A percentile compares a stretch with the other conserved stretches of the same genome.
Evolutionary conservation across 2,329 filamentous ascomycete genomes (phyloP).

Genomic region (Ambrosiella beaveri): DNA sequence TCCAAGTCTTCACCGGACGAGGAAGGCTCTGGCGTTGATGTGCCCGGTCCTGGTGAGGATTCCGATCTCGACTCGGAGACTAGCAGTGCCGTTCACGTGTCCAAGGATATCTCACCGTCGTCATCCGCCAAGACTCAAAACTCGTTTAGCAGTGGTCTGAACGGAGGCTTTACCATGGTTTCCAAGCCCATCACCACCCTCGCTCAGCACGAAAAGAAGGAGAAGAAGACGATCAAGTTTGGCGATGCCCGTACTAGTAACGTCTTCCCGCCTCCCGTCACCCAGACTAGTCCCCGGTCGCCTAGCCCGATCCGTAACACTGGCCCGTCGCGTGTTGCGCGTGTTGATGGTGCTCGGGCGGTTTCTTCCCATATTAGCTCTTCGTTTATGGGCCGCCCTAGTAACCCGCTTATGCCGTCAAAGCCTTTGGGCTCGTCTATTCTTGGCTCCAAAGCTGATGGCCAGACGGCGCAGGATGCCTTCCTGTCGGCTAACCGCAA

Average conservation of each 20-base stretch:
- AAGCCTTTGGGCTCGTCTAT: constrained; percentile 12
- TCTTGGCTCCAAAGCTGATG: constrained; percentile 16
- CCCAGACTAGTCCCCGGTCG: constrained; percentile 45
- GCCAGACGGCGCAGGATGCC: constrained; percentile 26
- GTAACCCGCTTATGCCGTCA: constrained; percentile 21
- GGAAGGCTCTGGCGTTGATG: constrained; percentile 23
- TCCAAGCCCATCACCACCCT: constrained; percentile 13
- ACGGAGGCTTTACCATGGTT: constrained; percentile 30
- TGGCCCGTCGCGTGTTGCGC: constrained; percentile 31
- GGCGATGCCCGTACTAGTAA: background rate
- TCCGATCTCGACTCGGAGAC: constrained; percentile 32
- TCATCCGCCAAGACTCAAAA: constrained; percentile 35
- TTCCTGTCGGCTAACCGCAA: constrained; percentile 34
- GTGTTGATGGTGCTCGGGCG: constrained; percentile 34
- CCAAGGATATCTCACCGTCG: constrained; percentile 35
- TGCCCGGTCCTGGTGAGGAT: constrained; percentile 26
- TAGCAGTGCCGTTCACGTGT: constrained; percentile 47
- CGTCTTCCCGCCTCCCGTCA: constrained; percentile 28
- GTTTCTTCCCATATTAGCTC: constrained; percentile 31
- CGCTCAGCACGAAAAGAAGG: background rate
- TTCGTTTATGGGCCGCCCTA: constrained; percentile 22
- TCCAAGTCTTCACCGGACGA: constrained; percentile 16
- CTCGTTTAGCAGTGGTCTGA: constrained; percentile 35
- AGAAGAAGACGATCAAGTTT: constrained; percentile 2
- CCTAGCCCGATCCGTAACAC: constrained; percentile 52